Base-by-base conservation (phyloP, 1,284 basidiomycete species). In the Amylostereum chailletii region DNA sequence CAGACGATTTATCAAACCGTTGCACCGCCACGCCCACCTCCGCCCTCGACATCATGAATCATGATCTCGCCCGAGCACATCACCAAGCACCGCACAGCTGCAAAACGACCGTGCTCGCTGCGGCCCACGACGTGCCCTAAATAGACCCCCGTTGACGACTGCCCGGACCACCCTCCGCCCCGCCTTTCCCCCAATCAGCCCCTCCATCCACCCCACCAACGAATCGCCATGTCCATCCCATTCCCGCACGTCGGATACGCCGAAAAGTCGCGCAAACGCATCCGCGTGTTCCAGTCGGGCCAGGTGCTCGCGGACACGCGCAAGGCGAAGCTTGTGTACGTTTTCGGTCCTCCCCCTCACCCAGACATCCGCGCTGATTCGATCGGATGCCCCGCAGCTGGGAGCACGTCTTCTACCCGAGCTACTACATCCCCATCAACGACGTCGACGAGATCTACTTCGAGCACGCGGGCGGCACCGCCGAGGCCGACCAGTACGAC, bases 241-340 rank as follows among this genome's bases (percentile, higher is more conserved):
- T 48, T 48, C 37, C 47, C 47, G 5, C 34, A 34, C n/a, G 47
- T 27, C 11, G 47, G 47, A 9, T 48, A 48, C 33, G 31, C 9
- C n/a, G 47, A 48, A 40, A 27, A 29, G n/a, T 48, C 29, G 7
- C 39, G 19, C 30, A 48, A 48, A 33, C 47, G 47, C n/a, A 42
- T 48, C 27, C 47, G 47, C n/a, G 47, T 48, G 7, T 5, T 48
- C 1, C 30, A 40, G 29, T 31, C 34, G 10, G 47, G 47, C 6
- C 34, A 48, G 2, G 10, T 48, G n/a, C 26, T 48, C 30, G 47
- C 34, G n/a, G 47, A 48, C 39, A 48, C 76, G 4, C 66, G 52
- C 38, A 65, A 72, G 27, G 71, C 79, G 5, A 80, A 77, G 56
- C 68, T 81, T 30, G 79, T 81, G 81, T 83, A 59, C 58, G 79